Percentiles rank a stretch among this genome's conserved stretches.
phyloP scores from a whole-genome alignment of 495 filamentous ascomycete species.

The Pyrenula massariospora region DNA sequence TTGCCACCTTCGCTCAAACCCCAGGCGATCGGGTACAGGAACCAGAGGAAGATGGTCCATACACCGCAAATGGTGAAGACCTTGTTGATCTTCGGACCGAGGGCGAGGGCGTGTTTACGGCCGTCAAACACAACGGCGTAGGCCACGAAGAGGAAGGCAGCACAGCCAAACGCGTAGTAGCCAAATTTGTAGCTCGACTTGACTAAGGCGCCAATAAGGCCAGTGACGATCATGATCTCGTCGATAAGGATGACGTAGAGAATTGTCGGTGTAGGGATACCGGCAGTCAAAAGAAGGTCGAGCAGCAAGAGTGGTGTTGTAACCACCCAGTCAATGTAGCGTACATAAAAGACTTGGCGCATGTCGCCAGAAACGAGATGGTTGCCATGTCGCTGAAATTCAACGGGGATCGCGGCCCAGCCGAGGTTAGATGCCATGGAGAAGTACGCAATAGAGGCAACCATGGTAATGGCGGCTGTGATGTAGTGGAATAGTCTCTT shows the following conservation, averaged over 20 bases:
- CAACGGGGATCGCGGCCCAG: conserved; percentile 45
- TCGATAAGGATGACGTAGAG: conserved; percentile 48
- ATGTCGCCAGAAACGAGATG: conserved; percentile 27
- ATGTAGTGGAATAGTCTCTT: conserved; percentile 63
- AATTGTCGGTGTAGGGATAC: conserved; percentile 53
- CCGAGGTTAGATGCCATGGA: conserved; percentile 59
- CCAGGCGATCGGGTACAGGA: conserved; percentile 61
- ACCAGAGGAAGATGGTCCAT: conserved; percentile 36
- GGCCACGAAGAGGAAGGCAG: conserved; percentile 46
- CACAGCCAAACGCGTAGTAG: conserved; percentile 51
- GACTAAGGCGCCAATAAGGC: conserved; percentile 51
- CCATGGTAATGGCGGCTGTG: conserved; percentile 43
- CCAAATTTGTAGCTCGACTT: conserved; percentile 47
- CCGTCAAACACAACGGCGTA: conserved; percentile 41
- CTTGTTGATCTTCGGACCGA: conserved; percentile 35
- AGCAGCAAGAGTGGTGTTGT: conserved; percentile 42
- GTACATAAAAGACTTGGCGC: conserved; percentile 60
- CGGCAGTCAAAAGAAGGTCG: conserved; percentile 50
- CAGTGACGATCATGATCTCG: conserved; percentile 51
- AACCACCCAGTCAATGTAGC: conserved; percentile 57
- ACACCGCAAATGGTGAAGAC: conserved; percentile 41
- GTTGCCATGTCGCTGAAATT: conserved; percentile 32
- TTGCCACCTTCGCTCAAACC: conserved; percentile 59
- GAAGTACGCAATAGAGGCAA: conserved; percentile 57
- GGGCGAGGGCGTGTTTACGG: conserved; percentile 35